phyloP scores from a whole-genome alignment of 345 rosid species.

The Aethionema arabicum region DNA sequence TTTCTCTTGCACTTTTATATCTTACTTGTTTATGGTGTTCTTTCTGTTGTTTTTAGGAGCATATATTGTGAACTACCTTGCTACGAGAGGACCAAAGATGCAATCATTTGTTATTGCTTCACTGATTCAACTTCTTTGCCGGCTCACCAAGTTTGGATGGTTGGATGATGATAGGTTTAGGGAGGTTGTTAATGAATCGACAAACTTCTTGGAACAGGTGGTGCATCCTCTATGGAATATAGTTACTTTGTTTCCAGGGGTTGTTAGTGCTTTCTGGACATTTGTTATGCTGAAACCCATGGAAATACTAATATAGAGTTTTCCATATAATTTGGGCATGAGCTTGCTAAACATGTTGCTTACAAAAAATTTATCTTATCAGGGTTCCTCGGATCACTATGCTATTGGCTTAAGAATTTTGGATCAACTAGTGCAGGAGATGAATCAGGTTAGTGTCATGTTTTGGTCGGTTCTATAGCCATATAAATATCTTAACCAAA shows the following conservation, averaged over 20 bases:
- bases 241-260: conserved; percentile 22
- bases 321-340: background rate
- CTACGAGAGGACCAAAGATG: conserved; percentile 86
- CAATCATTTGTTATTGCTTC: conserved; percentile 84
- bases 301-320: conserved; percentile 17
- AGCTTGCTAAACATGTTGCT: conserved; percentile 26
- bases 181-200: conserved; percentile 81
- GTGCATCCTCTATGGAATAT: conserved; percentile 22
- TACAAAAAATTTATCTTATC: conserved; percentile 23
- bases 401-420: conserved; percentile 93
- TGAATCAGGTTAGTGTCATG: conserved; percentile 78
- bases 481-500: background rate
- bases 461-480: conserved; percentile 5
- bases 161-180: conserved; percentile 94
- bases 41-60: conserved; percentile 47
- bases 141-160: conserved; percentile 99
- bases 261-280: conserved; percentile 25
- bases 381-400: conserved; percentile 87
- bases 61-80: conserved; percentile 82
- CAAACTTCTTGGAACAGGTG: conserved; percentile 89
- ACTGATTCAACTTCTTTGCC: conserved; percentile 82
- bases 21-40: conserved; percentile 23
- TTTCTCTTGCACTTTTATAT: conserved; percentile 7
- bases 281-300: background rate
- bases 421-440: conserved; percentile 96